Percentiles rank a stretch among this genome's conserved stretches.
phyloP scores from a whole-genome alignment of 768 basidiomycete species.

The Leucosporidium yakuticum region DNA sequence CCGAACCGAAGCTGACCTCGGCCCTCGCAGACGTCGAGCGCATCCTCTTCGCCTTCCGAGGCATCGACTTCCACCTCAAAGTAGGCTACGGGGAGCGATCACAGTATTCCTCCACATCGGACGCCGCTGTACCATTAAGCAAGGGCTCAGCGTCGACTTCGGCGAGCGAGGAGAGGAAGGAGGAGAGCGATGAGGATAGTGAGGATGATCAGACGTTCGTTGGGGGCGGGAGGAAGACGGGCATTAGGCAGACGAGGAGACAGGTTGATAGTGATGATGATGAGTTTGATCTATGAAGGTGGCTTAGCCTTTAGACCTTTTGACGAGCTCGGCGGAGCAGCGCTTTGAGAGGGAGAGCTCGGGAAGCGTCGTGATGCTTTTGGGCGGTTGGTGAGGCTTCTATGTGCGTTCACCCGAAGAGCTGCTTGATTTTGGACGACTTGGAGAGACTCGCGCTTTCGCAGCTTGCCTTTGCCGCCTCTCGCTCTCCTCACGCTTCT shows the following conservation, averaged over 20 bases:
- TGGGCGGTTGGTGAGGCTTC: no score
- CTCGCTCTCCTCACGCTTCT: no score
- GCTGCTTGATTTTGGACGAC: no score
- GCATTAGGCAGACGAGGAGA: slow-evolving; percentile 14
- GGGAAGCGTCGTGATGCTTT: no score
- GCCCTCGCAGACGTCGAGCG: slow-evolving; percentile 27
- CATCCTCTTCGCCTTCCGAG: slow-evolving; percentile 33
- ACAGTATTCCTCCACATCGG: slow-evolving; percentile 11
- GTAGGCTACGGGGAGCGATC: slow-evolving; percentile 4
- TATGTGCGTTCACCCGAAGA: no score
- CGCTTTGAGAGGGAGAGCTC: no score
- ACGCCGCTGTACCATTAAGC: slow-evolving; percentile 19
- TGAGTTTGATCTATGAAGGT: slow-evolving; percentile 29
- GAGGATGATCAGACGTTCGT: slow-evolving; percentile 29
- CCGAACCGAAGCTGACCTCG: background rate
- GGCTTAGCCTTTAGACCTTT: no score
- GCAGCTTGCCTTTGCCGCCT: no score
- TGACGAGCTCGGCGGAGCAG: no score
- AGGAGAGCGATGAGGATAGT: slow-evolving; percentile 17
- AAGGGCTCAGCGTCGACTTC: slow-evolving; percentile 5
- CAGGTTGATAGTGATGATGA: slow-evolving; percentile 22
- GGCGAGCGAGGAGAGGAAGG: slow-evolving; percentile 2
- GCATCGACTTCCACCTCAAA: slow-evolving; percentile 33
- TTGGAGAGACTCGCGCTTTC: no score
- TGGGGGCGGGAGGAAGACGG: slow-evolving; percentile 27